These are phyloP conservation scores for Termitomyces titanicus DNA, from an alignment of 768 basidiomycete genomes.

Conservation along the genomic window DNA sequence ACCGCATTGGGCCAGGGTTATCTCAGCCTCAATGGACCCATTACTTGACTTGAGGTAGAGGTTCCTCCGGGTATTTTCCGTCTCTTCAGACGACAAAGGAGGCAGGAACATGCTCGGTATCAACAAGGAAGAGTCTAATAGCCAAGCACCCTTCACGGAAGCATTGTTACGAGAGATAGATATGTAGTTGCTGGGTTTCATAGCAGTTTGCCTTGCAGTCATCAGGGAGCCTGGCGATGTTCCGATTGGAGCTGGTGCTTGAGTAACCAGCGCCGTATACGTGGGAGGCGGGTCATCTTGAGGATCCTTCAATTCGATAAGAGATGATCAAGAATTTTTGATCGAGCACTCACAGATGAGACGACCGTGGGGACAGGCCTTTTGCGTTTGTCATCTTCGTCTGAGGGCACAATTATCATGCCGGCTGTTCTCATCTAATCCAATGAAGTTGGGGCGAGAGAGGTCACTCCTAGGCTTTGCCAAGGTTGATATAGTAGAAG, in stretches of 20 bases:
- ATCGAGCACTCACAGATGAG: constrained; percentile 1
- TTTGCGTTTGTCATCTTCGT: constrained; percentile 8
- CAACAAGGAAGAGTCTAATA: constrained; percentile 37
- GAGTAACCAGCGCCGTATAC: constrained; percentile 10
- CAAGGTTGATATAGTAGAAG: neutral
- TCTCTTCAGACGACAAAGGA: constrained; percentile 30
- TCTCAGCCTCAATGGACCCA: constrained; percentile 33
- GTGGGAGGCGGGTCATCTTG: constrained; percentile 20
- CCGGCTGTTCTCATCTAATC: neutral
- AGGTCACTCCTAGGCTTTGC: neutral
- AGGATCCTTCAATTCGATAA: neutral
- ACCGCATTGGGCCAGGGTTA: constrained; percentile 29
- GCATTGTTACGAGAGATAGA: constrained; percentile 24
- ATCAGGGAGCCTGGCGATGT: neutral
- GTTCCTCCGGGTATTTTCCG: constrained; percentile 36
- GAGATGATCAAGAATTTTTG: neutral
- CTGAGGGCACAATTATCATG: constrained; percentile 9
- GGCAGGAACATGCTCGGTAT: constrained; percentile 38
- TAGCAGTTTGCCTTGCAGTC: constrained; percentile 7
- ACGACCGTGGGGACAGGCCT: neutral
- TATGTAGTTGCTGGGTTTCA: constrained; percentile 32
- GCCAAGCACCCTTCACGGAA: constrained; percentile 33
- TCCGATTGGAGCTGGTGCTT: neutral
- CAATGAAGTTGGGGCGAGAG: neutral
- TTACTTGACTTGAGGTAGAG: constrained; percentile 29